These are phyloP conservation scores for Dinochytrium kinnereticum DNA, from an alignment of 371 early-diverging fungal genomes.

Conservation along the genomic window DNA sequence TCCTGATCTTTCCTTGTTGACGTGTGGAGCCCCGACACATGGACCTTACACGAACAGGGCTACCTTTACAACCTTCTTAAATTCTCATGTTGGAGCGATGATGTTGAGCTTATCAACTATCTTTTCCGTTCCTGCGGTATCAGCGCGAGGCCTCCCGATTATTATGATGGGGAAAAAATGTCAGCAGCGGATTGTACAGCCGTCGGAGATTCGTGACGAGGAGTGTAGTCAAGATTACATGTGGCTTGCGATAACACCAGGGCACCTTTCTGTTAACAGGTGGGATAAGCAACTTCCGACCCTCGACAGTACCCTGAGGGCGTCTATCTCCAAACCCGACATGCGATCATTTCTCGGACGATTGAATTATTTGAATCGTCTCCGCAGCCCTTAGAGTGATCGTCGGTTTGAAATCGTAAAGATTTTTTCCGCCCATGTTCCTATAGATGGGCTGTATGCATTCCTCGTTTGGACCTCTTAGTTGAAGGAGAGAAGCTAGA, in stretches of 20 bases:
- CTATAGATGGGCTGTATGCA: neutral
- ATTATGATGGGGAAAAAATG: neutral
- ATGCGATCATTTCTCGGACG: neutral
- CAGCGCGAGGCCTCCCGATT: neutral
- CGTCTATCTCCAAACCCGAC: neutral
- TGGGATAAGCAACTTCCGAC: no score
- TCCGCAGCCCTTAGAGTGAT: neutral
- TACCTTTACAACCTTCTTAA: neutral
- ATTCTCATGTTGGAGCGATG: neutral
- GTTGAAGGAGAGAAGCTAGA: neutral
- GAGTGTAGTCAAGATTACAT: neutral
- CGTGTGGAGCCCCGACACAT: neutral
- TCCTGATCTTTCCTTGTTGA: neutral
- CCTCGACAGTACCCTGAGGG: neutral
- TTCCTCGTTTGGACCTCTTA: neutral
- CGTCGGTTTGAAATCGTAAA: neutral
- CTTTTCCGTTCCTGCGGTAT: neutral
- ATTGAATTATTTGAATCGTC: neutral
- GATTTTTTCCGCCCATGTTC: neutral
- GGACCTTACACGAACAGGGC: neutral
- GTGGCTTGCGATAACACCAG: no score
- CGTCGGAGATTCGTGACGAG: neutral
- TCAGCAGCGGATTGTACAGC: neutral
- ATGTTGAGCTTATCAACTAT: neutral
- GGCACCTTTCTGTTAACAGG: no score